Evolutionary conservation across 768 basidiomycete species (phyloP), one percentile per base, ranked within the genome.

Genomic region (Cystofilobasidium bisporidii): DNA sequence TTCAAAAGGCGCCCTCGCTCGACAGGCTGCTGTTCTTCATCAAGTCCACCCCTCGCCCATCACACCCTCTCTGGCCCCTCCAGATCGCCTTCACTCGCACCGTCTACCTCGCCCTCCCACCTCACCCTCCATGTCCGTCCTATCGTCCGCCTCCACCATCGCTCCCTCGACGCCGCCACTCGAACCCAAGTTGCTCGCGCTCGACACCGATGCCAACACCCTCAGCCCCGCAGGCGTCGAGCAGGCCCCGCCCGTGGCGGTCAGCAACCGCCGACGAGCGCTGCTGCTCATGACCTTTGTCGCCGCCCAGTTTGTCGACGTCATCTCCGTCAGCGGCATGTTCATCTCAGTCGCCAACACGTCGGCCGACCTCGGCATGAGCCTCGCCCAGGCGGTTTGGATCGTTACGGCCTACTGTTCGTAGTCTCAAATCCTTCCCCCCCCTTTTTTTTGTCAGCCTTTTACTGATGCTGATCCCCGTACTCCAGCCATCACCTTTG

Each of bases 261-360:
- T 53, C 50, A 26, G 24, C 50, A 53, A 71, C 32, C 41, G 50
- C 33, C 50, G 67, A 48, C 71, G 71, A 41, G 69, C 63, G 64
- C 26, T 75, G 26, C 66, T 82, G 20, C 73, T 82, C 1, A 33
- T 71, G 15, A 66, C 80, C 15, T 77, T 81, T 43, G 81, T 80
- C 69, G 73, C 77, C 24, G 78, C 80, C 18, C 76, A 79, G 57
- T 81, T 80, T 69, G 71, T 81, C 62, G 82, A 82, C 40, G 72
- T 78, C 17, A 79, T 82, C 73, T 79, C 78, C 70, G 80, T 79
- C 67, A 76, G 79, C n/a, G 75, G 79, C 32, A 74, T 80, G 26
- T 77, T 80, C 56, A 73, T 79, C 9, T 79, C 77, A 17, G 76
- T 81, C 55, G 80, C 80, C 24, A 72, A 73, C 38, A 74, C 81